Evolutionary conservation across 495 filamentous ascomycete species (phyloP), one percentile per base, ranked within the genome.

Genomic region (Penicillium maclennaniae): DNA sequence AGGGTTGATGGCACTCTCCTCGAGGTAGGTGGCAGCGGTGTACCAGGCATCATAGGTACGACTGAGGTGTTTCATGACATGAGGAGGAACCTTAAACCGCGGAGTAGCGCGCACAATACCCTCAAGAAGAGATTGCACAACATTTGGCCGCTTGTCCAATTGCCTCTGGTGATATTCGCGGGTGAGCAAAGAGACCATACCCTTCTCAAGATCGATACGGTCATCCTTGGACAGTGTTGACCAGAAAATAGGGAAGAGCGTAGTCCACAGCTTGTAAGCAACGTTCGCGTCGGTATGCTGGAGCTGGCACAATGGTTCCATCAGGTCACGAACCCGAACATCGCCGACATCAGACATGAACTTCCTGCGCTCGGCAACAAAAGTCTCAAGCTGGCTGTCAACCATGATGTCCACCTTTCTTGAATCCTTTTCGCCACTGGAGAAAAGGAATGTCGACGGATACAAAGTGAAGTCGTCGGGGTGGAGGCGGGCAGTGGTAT

Each of bases 21-120:
- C 95, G 47, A 97, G 78, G 55, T 90, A 87, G 20, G 80, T 83
- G 0, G 92, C 77, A 20, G 89, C 88, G 34, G 88, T 92, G 62
- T 97, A 97, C 95, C 95, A 97, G 4, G 85, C 90, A 71, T 97
- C 90, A 60, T 92, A 97, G 0, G 88, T 93, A 62, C 85, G 87
- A 19, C 88, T 91, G 14, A 92, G 80, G 61, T 90, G 96, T 61
- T 97, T 97, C 75, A 97, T 82, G 42, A 97, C 88, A 68, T 97
- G 95, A 1, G 92, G 89, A 15, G 95, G 95, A 41, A 99, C 83
- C 68, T 91, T 95, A 71, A 91, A 91, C 27, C 86, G 80, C 2
- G 95, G 93, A 63, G 77, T 86, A 10, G 90, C 81, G 49, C 85
- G 86, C 12, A 91, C 89, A 42, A 85, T 84, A 12, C 91, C 92